Evolutionary conservation across 371 early-diverging fungal species (phyloP), one percentile per base, ranked within the genome.

Genomic region (Mucor circinelloides): DNA sequence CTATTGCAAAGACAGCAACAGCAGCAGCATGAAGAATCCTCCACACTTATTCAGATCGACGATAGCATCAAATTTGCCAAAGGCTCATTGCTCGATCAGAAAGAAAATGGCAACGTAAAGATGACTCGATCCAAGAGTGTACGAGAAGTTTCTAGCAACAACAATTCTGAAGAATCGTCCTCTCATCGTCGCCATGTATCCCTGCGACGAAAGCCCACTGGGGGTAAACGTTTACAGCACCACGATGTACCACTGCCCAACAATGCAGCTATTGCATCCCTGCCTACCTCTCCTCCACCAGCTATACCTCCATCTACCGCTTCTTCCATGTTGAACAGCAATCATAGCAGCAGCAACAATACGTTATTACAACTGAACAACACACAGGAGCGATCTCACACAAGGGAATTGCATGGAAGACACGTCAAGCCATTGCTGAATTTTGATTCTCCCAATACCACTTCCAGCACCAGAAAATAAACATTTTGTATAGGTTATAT

Each of bases 361-460:
- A 73, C 81, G 0, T 60, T 84, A 54, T 67, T 84, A 21, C 71
- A 70, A 48, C 55, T 78, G 40, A 72, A 80, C 17, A 71, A 69
- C 23, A 69, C 78, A 8, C 81, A 76, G 4, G 84, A 81, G 62
- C 75, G 69, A 31, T 64, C 69, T n/a, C 81, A 84, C 68, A 71
- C 84, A 13, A 69, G 69, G 59, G 66, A 72, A 13, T 58, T 81
- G 23, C 68, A 75, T 57, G 74, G 75, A 17, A 68, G 84, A 30
- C 81, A 84, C 62, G 74, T 81, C 15, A 84, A 84, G 40, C 84
- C 84, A 3, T 64, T 84, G 25, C 42, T 82, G 40, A 74, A 75
- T 52, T 82, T 82, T 70, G 73, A 72, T 52, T 32, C 69, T 25
- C 56, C 56, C 40, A 52, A 23, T 40, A 9, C 56, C 9, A 64